Percentiles rank a stretch among this genome's conserved stretches.
Evolutionary conservation across 2,329 filamentous ascomycete species (phyloP).

Genomic region (Diplodia intermedia): DNA sequence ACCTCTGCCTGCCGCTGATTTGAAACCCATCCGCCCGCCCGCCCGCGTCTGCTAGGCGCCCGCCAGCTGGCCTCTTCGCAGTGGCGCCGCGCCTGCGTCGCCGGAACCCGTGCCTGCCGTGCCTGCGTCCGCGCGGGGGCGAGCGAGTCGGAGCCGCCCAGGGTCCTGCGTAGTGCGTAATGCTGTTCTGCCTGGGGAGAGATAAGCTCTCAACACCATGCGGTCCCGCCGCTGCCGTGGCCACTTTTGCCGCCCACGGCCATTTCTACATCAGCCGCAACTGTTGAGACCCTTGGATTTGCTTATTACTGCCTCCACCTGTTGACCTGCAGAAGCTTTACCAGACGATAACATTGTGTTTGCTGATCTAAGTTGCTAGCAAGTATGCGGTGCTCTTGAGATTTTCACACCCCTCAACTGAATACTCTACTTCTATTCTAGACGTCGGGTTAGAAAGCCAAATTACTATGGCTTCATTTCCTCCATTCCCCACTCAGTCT

Average conservation of each 20-base stretch:
- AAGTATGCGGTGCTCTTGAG: too few species aligned
- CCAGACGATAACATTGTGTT: too few species aligned
- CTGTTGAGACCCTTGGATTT: not conserved
- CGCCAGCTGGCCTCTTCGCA: constrained; percentile 24
- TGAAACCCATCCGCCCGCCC: constrained; percentile 12
- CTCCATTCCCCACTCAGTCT: too few species aligned
- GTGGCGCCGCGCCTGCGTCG: not conserved
- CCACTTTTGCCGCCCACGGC: not conserved
- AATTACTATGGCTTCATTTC: too few species aligned
- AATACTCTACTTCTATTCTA: too few species aligned
- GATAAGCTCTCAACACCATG: constrained; percentile 28
- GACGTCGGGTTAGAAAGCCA: too few species aligned
- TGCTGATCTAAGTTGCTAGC: too few species aligned
- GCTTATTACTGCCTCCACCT: not conserved
- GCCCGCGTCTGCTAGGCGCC: not conserved
- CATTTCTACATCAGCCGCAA: not conserved
- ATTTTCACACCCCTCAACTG: too few species aligned
- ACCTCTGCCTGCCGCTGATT: constrained; percentile 15
- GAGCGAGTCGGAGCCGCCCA: constrained; percentile 6
- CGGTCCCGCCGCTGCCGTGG: not conserved
- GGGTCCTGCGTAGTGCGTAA: constrained; percentile 20
- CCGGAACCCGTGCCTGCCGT: constrained; percentile 1
- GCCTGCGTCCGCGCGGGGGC: constrained; percentile 5
- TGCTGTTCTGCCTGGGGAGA: constrained; percentile 27
- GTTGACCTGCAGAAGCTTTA: too few species aligned